Percentiles rank a stretch among this genome's conserved stretches.
phyloP scores from a whole-genome alignment of 73 alveolate genomes.

The Paramecium bursaria region DNA sequence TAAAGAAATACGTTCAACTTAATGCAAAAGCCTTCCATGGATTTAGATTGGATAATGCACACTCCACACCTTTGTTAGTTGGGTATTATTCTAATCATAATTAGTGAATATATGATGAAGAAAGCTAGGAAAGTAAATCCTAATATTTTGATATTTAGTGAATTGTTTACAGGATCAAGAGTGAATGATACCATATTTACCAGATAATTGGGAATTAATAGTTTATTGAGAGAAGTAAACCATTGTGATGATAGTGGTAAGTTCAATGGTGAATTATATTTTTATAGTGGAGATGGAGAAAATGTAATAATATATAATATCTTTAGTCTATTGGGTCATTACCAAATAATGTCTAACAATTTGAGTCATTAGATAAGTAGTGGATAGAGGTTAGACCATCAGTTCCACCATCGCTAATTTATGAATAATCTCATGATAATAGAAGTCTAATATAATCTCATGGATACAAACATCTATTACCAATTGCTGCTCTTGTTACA shows the following conservation, averaged over 20 bases:
- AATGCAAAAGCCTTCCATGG: conserved; percentile 94
- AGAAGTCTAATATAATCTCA: conserved; percentile 84
- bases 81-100: conserved; percentile 9
- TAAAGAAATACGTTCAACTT: conserved; percentile 90
- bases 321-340: conserved; percentile 60
- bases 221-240: conserved; percentile 89
- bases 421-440: conserved; percentile 97
- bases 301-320: no score
- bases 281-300: conserved; percentile 73
- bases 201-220: conserved; percentile 86
- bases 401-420: conserved; percentile 72
- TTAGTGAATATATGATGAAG: conserved; percentile 86
- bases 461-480: conserved; percentile 80
- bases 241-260: conserved; percentile 73
- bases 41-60: conserved; percentile 97
- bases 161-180: conserved; percentile 88
- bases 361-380: conserved; percentile 1
- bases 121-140: conserved; percentile 91
- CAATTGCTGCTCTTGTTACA: conserved; percentile 83
- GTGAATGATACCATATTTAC: conserved; percentile 90
- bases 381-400: conserved; percentile 18
- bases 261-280: conserved; percentile 77
- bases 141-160: conserved; percentile 92
- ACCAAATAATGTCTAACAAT: conserved; percentile 5
- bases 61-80: conserved; percentile 87